Evolutionary conservation across 2,329 filamentous ascomycete species (phyloP), one percentile per base, ranked within the genome.

Genomic region (Fusarium continuum): DNA sequence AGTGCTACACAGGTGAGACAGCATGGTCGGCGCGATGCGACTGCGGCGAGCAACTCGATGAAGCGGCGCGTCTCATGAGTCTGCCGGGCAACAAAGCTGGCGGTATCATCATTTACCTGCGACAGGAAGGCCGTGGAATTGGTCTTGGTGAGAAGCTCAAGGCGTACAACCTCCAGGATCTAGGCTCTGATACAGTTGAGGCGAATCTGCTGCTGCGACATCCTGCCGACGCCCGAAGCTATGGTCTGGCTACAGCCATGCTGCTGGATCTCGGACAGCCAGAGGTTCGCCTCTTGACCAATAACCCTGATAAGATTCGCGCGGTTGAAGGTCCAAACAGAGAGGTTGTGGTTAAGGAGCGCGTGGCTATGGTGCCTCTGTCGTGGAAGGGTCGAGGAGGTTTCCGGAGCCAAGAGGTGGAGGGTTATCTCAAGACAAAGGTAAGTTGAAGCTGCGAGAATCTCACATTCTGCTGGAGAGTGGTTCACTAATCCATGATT

Each of bases 1-100:
- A 99, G 77, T 99, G 95, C 79, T 99, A 99, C 77, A 99, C 95
- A 0, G 95, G 95, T 56, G 95, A 99, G 81, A 99, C 95, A 1
- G 95, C 96, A 1, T 98, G 95, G 95, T 97, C 93, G 8, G 94
- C 95, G 29, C 88, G 95, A 23, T 99, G 95, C 79, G 95, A 99
- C 78, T 99, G 95, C 75, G 95, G 95, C 53, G 95, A 99, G 78
- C 95, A 99, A 76, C 84, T 99, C 3, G 95, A 99, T 75, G 95
- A 99, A 79, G 95, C 95, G 2, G 95, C 94, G 2, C 86, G 95
- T 22, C 80, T 99, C 3, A 99, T 99, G 95, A 90, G 91, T 14
- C 80, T 93, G 23, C 88, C 87, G 9, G 75, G 79, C 60, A 82
- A 82, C 68, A 74, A 81, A 48, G 85, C 81, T 3, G 93, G 93